Percentiles rank a stretch among this genome's conserved stretches.
These are phyloP conservation scores for Mortierella alpina DNA, from an alignment of 192 early-diverging fungal species.

Conservation along the genomic window DNA sequence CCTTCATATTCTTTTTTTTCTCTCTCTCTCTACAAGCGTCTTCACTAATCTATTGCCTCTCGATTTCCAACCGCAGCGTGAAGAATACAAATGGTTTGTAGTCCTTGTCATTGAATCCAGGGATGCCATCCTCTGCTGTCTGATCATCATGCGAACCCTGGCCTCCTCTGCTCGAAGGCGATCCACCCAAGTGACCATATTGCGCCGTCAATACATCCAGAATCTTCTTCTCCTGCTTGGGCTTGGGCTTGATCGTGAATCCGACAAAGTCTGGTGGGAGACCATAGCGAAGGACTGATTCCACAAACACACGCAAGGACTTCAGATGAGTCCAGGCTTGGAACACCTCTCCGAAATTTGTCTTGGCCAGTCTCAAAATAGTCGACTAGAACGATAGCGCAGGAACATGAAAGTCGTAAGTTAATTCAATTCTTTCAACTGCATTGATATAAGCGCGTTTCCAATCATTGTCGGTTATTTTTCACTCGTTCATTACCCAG, in stretches of 20 bases:
- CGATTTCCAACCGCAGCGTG: slow-evolving; percentile 66
- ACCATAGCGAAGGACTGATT: slow-evolving; percentile 97
- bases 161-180: slow-evolving; percentile 54
- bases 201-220: slow-evolving; percentile 79
- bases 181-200: slow-evolving; percentile 88
- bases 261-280: slow-evolving; percentile 91
- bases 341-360: slow-evolving; percentile 95
- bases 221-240: slow-evolving; percentile 86
- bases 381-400: slow-evolving; percentile 54
- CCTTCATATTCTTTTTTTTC: too few relatives aligned
- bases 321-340: slow-evolving; percentile 95
- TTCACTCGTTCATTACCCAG: slow-evolving; percentile 47
- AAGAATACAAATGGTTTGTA: slow-evolving; percentile 93
- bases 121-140: slow-evolving; percentile 78
- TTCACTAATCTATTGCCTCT: slow-evolving; percentile 36
- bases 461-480: too few relatives aligned
- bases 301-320: slow-evolving; percentile 94
- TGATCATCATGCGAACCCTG: slow-evolving; percentile 37
- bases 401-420: slow-evolving; percentile 23
- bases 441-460: not conserved
- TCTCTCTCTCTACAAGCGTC: too few relatives aligned
- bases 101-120: slow-evolving; percentile 93
- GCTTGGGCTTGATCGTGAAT: slow-evolving; percentile 68
- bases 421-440: not conserved
- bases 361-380: slow-evolving; percentile 87